These are phyloP conservation scores for Leccinum longicurvipes DNA, from an alignment of 768 basidiomycete species.

Conservation along the genomic window DNA sequence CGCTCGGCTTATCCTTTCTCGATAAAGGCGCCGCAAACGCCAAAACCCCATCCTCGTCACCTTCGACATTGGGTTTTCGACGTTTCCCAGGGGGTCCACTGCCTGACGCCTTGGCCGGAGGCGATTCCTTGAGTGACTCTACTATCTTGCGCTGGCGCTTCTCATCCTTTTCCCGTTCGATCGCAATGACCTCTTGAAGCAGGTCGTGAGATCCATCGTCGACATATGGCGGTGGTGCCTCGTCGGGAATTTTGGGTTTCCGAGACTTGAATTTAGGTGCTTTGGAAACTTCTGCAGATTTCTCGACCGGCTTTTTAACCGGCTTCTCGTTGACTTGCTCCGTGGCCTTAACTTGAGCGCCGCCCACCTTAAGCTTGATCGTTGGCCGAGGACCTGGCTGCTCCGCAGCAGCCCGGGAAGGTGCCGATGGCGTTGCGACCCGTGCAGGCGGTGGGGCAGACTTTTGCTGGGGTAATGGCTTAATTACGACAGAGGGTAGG, in stretches of 20 bases:
- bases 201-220: constrained; percentile 84
- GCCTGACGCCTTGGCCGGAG: constrained; percentile 36
- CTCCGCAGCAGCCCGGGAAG: constrained; percentile 14
- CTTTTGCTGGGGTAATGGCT: constrained; percentile 19
- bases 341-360: constrained; percentile 35
- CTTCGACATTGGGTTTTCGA: constrained; percentile 47
- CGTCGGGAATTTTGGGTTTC: constrained; percentile 43
- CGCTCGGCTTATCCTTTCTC: constrained; percentile 46
- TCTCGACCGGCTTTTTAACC: constrained; percentile 21
- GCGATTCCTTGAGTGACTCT: constrained; percentile 39
- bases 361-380: constrained; percentile 68
- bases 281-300: constrained; percentile 33
- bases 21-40: constrained; percentile 53
- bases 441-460: constrained; percentile 10
- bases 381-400: constrained; percentile 48
- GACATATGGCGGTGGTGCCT: constrained; percentile 62
- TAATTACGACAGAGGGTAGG: constrained; percentile 26
- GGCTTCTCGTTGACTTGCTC: constrained; percentile 29
- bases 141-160: constrained; percentile 42
- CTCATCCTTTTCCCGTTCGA: constrained; percentile 64
- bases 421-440: constrained; percentile 11
- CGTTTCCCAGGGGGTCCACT: constrained; percentile 49
- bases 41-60: constrained; percentile 60
- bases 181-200: constrained; percentile 77
- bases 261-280: constrained; percentile 38